A percentile compares a stretch with the other conserved stretches of the same genome.
These are phyloP conservation scores for Trichoderma harzianum DNA, from an alignment of 2,329 filamentous ascomycete species.

Conservation along the genomic window DNA sequence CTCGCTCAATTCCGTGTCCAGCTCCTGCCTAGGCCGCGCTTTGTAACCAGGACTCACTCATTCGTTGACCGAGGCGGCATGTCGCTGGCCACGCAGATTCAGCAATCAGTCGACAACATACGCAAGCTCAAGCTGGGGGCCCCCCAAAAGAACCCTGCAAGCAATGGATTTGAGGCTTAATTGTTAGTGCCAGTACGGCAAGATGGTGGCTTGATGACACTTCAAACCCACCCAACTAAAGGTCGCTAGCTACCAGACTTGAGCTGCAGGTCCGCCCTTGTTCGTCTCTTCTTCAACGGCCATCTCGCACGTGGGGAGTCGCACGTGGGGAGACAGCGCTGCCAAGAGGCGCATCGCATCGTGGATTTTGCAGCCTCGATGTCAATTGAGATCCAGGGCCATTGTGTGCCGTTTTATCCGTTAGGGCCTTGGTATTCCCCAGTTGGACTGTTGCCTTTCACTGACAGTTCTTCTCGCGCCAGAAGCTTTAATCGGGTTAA, in stretches of 20 bases:
- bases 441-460: background rate
- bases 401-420: background rate
- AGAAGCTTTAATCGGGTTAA: background rate
- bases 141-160: background rate
- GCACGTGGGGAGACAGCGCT: background rate
- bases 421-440: background rate
- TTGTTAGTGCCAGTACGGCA: background rate
- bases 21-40: background rate
- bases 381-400: background rate
- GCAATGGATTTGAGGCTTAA: background rate
- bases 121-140: background rate
- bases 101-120: background rate
- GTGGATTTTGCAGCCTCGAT: background rate
- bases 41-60: background rate
- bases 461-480: background rate
- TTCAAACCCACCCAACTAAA: background rate
- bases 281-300: background rate
- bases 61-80: background rate
- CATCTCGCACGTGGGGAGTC: background rate
- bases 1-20: background rate
- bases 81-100: background rate
- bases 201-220: background rate
- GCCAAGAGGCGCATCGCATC: background rate
- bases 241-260: background rate
- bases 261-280: background rate